Percentiles rank a stretch among this genome's conserved stretches.
Conservation (phyloP, 768 basidiomycete genomes). For the Symmetrospora coprosmae region DNA sequence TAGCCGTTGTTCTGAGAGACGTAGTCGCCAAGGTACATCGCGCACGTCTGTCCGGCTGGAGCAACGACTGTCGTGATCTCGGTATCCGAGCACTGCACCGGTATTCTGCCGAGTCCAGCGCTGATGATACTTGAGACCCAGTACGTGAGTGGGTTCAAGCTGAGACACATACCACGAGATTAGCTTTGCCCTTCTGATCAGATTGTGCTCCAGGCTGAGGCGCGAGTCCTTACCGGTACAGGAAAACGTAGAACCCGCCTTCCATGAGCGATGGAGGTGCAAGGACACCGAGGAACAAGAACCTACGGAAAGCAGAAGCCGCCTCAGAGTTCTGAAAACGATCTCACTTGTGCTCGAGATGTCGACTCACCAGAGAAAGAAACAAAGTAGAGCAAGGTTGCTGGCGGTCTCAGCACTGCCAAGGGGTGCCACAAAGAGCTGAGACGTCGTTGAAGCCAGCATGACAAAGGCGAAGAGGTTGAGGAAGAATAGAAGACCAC, state of each 20-base stretch:
- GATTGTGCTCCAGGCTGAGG: too few species aligned
- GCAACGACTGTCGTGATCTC: constrained; percentile 54
- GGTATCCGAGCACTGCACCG: constrained; percentile 43
- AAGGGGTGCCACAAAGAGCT: constrained; percentile 39
- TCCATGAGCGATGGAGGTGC: too few species aligned
- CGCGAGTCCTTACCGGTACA: too few species aligned
- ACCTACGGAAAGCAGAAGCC: constrained; percentile 39
- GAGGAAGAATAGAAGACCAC: too few species aligned
- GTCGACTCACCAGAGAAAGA: too few species aligned
- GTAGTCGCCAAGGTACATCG: constrained; percentile 44
- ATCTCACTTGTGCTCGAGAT: constrained; percentile 34
- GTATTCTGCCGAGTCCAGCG: constrained; percentile 33
- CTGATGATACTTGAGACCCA: constrained; percentile 31
- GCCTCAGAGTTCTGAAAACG: constrained; percentile 39
- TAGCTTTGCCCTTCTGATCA: too few species aligned
- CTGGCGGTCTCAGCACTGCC: constrained; percentile 37
- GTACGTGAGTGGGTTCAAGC: constrained; percentile 40
- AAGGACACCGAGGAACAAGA: constrained; percentile 42
- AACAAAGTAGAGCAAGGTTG: not conserved
- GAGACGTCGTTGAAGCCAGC: constrained; percentile 38
- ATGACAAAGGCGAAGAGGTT: constrained; percentile 38
- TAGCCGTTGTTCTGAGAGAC: too few species aligned
- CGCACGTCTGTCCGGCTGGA: constrained; percentile 47
- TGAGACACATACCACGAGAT: too few species aligned
- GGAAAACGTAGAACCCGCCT: too few species aligned